A percentile compares a stretch with the other conserved stretches of the same genome.
These are phyloP conservation scores for Grosmannia huntii DNA, from an alignment of 2,329 filamentous ascomycete species.

Conservation along the genomic window DNA sequence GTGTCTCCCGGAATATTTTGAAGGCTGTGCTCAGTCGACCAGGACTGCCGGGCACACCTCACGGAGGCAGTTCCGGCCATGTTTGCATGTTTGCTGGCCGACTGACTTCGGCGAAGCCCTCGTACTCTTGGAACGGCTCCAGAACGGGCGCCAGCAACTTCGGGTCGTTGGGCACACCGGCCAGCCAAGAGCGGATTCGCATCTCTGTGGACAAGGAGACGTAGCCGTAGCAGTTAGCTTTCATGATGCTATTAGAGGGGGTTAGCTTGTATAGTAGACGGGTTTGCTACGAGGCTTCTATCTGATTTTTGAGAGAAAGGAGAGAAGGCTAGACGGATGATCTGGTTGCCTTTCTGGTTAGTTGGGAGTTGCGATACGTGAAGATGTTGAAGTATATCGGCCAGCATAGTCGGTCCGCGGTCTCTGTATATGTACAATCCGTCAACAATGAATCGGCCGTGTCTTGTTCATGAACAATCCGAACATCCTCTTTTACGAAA, in stretches of 20 bases:
- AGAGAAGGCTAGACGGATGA: not conserved
- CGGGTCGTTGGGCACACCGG: not conserved
- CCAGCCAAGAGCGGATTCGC: not conserved
- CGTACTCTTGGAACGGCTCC: not conserved
- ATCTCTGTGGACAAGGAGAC: not conserved
- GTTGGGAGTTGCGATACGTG: not conserved
- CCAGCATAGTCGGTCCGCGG: not conserved
- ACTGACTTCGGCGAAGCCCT: not conserved
- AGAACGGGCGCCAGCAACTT: not conserved
- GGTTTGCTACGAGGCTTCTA: too few relatives aligned
- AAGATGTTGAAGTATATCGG: not conserved
- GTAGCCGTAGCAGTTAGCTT: not conserved
- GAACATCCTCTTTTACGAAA: too few relatives aligned
- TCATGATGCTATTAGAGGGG: not conserved
- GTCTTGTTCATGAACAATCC: too few relatives aligned
- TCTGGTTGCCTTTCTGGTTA: not conserved
- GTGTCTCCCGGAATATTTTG: not conserved
- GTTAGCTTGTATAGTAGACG: not conserved
- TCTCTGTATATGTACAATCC: not conserved
- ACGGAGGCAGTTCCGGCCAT: not conserved
- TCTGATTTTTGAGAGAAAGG: too few relatives aligned
- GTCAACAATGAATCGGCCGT: not conserved
- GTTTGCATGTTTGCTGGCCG: not conserved
- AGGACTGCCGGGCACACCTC: not conserved
- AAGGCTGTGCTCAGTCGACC: not conserved